A percentile compares a stretch with the other conserved stretches of the same genome.
phyloP scores from a whole-genome alignment of 75 land plant species.

The Chamaecyparis obtusa region DNA sequence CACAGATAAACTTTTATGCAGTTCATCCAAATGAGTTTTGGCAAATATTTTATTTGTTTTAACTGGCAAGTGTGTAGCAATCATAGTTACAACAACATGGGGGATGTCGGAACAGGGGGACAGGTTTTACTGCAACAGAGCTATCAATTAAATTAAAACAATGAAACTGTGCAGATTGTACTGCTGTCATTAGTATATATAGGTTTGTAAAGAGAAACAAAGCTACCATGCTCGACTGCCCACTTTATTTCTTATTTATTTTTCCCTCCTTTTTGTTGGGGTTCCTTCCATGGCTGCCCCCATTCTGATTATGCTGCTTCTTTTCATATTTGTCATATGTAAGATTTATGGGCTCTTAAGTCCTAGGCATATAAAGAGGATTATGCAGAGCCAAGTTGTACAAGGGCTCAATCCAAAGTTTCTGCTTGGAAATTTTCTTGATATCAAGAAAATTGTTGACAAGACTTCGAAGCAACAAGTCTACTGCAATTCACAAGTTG shows the following conservation, averaged over 20 bases:
- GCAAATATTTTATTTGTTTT: neutral
- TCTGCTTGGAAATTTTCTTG: conserved; percentile 3
- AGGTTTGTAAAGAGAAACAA: no score
- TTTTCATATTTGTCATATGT: neutral
- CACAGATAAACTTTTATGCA: neutral
- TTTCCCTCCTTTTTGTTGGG: neutral
- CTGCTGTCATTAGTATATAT: no score
- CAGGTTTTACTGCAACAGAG: no score
- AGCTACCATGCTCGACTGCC: no score
- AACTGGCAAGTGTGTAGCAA: neutral
- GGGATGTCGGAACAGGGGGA: no score
- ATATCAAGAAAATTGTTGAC: neutral
- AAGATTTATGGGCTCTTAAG: neutral
- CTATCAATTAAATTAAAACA: no score
- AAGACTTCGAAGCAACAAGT: neutral
- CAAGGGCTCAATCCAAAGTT: neutral
- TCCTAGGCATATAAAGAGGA: neutral
- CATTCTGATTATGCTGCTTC: neutral
- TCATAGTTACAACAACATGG: no score
- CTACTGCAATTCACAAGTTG: neutral
- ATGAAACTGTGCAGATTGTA: no score
- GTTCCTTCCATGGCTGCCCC: neutral
- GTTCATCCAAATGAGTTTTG: neutral
- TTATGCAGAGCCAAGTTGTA: neutral
- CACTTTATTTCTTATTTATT: no score